These are phyloP conservation scores for Copromyces sp. DNA, from an alignment of 495 filamentous ascomycete species.

Conservation along the genomic window DNA sequence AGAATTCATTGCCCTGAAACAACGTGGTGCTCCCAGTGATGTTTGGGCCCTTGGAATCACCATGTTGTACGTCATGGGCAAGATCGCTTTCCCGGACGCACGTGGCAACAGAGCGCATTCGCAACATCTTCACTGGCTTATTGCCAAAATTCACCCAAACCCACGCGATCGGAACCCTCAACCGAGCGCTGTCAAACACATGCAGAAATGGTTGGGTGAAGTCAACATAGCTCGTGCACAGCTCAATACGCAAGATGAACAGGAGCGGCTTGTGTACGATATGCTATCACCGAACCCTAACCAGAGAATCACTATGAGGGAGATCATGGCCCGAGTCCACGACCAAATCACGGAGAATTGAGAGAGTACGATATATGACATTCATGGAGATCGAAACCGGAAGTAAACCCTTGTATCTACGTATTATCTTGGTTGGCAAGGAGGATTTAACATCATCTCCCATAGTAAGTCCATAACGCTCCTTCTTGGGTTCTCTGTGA, in stretches of 20 bases:
- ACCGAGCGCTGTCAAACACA: conserved; percentile 28
- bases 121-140: conserved; percentile 36
- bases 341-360: conserved; percentile 17
- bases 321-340: conserved; percentile 25
- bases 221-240: conserved; percentile 26
- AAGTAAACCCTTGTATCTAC: background rate
- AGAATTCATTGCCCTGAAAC: conserved; percentile 37
- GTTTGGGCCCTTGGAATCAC: conserved; percentile 42
- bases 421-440: background rate
- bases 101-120: conserved; percentile 32
- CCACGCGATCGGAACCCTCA: conserved; percentile 23
- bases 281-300: conserved; percentile 36
- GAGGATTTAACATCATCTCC: background rate
- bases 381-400: background rate
- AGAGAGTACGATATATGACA: background rate
- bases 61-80: conserved; percentile 39
- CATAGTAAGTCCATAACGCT: background rate
- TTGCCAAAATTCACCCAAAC: conserved; percentile 23
- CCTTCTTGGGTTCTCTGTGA: background rate
- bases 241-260: conserved; percentile 27
- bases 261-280: conserved; percentile 32
- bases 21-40: conserved; percentile 36
- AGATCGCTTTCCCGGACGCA: conserved; percentile 36
- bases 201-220: conserved; percentile 38
- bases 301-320: conserved; percentile 32